Percentiles rank a stretch among this genome's conserved stretches.
Conservation (phyloP, 148 eudicot genomes). For the Tetragonia tetragonoides region DNA sequence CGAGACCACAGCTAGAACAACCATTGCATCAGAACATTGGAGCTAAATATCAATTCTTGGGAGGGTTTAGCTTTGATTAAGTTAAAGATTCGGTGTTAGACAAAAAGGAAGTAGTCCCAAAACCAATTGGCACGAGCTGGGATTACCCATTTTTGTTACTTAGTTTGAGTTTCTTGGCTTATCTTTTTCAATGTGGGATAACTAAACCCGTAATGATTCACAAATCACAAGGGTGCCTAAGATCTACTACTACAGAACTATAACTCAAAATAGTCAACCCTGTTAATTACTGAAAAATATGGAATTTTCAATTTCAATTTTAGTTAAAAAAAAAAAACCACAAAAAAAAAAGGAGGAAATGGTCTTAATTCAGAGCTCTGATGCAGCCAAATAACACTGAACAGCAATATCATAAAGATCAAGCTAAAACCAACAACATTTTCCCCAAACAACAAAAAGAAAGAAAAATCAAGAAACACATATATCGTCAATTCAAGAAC, state of each 20-base stretch:
- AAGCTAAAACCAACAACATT: background rate
- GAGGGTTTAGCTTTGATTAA: background rate
- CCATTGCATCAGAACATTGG: background rate
- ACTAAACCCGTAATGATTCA: background rate
- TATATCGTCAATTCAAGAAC: background rate
- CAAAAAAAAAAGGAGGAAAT: background rate
- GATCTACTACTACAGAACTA: background rate
- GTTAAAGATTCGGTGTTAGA: background rate
- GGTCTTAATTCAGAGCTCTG: background rate
- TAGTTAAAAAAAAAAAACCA: background rate
- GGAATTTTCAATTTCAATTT: background rate
- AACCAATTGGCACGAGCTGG: background rate
- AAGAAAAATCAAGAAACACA: background rate
- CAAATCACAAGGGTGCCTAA: background rate
- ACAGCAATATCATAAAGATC: background rate
- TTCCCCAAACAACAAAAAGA: background rate
- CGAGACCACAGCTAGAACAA: background rate
- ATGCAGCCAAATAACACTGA: background rate
- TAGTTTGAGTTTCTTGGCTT: background rate
- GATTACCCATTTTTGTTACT: background rate
- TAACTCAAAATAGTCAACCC: background rate
- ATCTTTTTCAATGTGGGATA: background rate
- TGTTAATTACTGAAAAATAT: background rate
- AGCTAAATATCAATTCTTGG: background rate
- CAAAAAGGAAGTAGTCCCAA: background rate